Base-by-base conservation (phyloP, 768 basidiomycete species). In the Lanmaoa rubissima region DNA sequence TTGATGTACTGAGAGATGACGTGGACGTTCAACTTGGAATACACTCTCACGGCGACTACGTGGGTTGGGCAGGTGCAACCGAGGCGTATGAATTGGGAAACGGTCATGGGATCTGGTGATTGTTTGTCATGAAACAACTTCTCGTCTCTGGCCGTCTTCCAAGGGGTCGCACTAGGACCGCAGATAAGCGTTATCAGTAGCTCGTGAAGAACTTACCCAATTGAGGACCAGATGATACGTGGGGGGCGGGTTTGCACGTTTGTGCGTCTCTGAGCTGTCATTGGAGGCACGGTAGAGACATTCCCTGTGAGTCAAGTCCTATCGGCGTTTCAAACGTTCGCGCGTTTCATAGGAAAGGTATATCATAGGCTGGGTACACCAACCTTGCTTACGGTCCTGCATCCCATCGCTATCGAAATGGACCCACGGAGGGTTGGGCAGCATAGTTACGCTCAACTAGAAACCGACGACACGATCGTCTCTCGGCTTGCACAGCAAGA, bases 401-500 rank as follows among this genome's bases (percentile, higher is more conserved):
- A 24, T 42, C 32, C 1, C 12, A 24, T 44, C 16, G 5, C 3
- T 14, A 12, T 12, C 32, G 19, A 5, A 6, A 59, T 59, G 58
- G 14, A 2, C 21, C 39, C 46, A 12, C 14, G 13, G 3, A 40
- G 38, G 9, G 8, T 2, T 14, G n/a, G 10, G 2, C 24, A 5
- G 4, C 47, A 31, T 3, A 43, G 31, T 28, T 32, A 60, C 38
- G 2, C 44, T 46, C 40, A 32, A 17, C 26, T 44, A 19, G 46
- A 55, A 13, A 58, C 21, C 21, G 53, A 51, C 31, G 43, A 55
- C 4, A 52, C 54, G 2, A 39, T 54, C 10, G 62, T 65, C 44
- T 59, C 57, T 40, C 57, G 52, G 11, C 59, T 65, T 16, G 57
- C 49, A 1, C 34, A 54, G 14, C 73, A 78, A 53, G 84, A 87